Conservation (phyloP, 2,329 filamentous ascomycete species). For the Aureobasidium subglaciale region DNA sequence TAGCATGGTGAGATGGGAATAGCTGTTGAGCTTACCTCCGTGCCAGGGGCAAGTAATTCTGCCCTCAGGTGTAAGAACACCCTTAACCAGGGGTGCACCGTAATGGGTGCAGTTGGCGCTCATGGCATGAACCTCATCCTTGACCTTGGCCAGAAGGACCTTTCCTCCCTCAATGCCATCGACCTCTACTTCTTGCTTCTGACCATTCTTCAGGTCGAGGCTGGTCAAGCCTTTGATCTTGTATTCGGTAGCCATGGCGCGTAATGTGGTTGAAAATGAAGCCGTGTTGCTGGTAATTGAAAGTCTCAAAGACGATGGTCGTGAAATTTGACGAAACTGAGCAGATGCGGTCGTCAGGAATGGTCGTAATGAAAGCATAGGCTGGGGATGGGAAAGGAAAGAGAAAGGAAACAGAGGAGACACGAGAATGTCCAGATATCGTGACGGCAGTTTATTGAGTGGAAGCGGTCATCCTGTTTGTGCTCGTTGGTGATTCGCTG, state of each 20-base stretch:
- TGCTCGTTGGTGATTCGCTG: constrained; percentile 3
- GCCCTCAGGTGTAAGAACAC: constrained; percentile 74
- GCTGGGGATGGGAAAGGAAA: neutral
- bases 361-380: constrained; percentile 15
- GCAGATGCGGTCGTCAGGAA: constrained; percentile 11
- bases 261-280: constrained; percentile 21
- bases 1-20: neutral
- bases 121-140: constrained; percentile 68
- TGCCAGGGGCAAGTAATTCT: constrained; percentile 94
- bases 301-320: neutral
- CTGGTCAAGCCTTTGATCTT: constrained; percentile 69
- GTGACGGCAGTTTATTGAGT: neutral
- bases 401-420: neutral
- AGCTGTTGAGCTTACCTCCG: constrained; percentile 56
- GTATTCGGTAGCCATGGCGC: constrained; percentile 41
- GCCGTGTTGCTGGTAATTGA: constrained; percentile 3
- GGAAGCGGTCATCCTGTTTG: neutral
- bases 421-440: neutral
- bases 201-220: constrained; percentile 66
- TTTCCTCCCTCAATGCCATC: constrained; percentile 83
- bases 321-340: constrained; percentile 9
- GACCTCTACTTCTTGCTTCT: constrained; percentile 84
- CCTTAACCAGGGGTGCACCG: constrained; percentile 80
- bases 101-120: constrained; percentile 85
- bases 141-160: constrained; percentile 74